These are phyloP conservation scores for Aphanomyces euteiches DNA, from an alignment of 352 stramenopile species.

Conservation along the genomic window DNA sequence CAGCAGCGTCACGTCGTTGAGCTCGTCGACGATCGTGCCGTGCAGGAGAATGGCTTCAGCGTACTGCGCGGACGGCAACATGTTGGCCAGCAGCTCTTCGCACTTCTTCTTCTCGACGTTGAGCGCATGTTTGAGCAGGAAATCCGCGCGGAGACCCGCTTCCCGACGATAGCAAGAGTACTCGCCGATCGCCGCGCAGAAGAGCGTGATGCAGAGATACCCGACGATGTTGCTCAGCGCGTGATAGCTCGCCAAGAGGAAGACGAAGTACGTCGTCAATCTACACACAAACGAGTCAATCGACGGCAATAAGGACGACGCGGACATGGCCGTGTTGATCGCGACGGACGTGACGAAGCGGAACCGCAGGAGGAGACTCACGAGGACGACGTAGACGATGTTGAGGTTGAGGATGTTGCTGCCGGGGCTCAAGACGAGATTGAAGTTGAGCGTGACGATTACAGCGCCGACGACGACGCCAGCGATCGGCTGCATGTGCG, in stretches of 20 bases:
- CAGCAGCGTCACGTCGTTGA: slow-evolving; percentile 76
- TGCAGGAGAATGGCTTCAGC: slow-evolving; percentile 66
- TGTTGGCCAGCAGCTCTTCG: slow-evolving; percentile 78
- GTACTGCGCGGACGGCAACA: slow-evolving; percentile 74
- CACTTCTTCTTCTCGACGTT: slow-evolving; percentile 75
- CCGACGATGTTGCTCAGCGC: slow-evolving; percentile 31
- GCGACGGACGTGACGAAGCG: slow-evolving; percentile 53
- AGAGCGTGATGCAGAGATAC: slow-evolving; percentile 17
- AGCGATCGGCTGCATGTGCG: slow-evolving; percentile 39
- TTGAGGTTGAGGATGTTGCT: slow-evolving; percentile 46
- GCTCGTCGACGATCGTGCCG: slow-evolving; percentile 72
- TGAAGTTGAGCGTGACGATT: slow-evolving; percentile 32
- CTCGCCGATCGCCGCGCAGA: slow-evolving; percentile 36
- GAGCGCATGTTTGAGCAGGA: slow-evolving; percentile 74
- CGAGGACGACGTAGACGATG: slow-evolving; percentile 53
- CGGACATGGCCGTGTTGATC: slow-evolving; percentile 32
- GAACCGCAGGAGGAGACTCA: slow-evolving; percentile 53
- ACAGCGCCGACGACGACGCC: slow-evolving; percentile 41
- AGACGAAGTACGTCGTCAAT: slow-evolving; percentile 39
- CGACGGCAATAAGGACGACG: not conserved
- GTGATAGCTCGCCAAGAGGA: slow-evolving; percentile 24
- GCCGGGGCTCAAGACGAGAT: slow-evolving; percentile 2
- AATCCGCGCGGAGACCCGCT: slow-evolving; percentile 61
- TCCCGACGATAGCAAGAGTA: slow-evolving; percentile 62
- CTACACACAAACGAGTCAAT: slow-evolving; percentile 36